Base-by-base conservation (phyloP, 2,329 filamentous ascomycete genomes). In the Aspergillus ochraceoroseus region DNA sequence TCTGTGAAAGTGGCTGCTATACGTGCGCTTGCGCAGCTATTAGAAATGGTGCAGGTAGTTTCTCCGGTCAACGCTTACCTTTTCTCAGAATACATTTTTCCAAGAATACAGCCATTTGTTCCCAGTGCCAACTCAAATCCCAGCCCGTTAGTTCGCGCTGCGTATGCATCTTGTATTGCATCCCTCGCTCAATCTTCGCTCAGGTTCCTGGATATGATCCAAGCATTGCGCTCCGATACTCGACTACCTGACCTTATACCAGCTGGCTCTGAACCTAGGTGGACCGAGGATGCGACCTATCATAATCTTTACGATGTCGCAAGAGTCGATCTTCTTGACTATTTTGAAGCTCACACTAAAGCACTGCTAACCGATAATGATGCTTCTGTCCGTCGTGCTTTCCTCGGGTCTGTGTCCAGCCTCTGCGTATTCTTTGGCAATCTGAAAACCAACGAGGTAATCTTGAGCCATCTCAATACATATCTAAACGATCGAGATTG, bases 401-500 rank as follows among this genome's bases (percentile, higher is more conserved):
- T 98, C 58, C 70, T 98, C 30, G 84, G 84, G 6, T 96, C 92
- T 5, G 89, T 98, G 0, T 84, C 89, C 0, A 86, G 88, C 47
- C 73, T 98, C 1, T 98, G 92, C 60, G 80, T 95, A 51, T 96
- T 98, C 64, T 96, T 98, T 52, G 88, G 87, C 2, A 89, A 85
- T 46, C 77, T 82, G n/a, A 84, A 88, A 57, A 85, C 90, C 1
- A 95, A 94, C 61, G 92, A 98, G 58, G 87, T 98, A n/a, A 82
- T 98, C 11, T 71, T 98, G 14, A 94, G 88, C 20, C 92, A 98
- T 66, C 72, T 98, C 18, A 96, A 96, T 58, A 98, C 92, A 0
- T 98, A 98, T 56, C 70, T 98, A 6, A 98, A 98, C 52, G 92
- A 96, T 55, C 80, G 84, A 28, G 89, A 98, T 61, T 98, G 92